Base-by-base conservation (phyloP, 805 yeast species). In the Cyberlindnera meyerae region DNA sequence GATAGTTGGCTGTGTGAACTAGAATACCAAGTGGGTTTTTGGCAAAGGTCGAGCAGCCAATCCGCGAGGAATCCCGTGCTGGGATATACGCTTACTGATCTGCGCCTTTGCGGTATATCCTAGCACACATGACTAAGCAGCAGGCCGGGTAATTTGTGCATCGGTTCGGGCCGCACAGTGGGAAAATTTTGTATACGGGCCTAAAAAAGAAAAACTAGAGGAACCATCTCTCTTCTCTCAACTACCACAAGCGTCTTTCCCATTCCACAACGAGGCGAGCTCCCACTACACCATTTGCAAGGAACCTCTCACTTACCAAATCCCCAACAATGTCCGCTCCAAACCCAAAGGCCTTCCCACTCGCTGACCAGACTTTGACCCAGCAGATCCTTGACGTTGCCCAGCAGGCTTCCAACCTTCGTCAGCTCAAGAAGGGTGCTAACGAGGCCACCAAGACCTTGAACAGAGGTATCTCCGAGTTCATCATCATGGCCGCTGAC, bases 341-440 rank as follows among this genome's bases (percentile, higher is more conserved):
- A 70, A 90, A 90, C 79, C 95, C 96, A 67, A 85, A 89, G 67
- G 99, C 99, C 50, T 93, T 93, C 73, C 99, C 99, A 64, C 78
- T 93, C 62, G 97, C 99, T 58, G 97, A 93, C 65, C 82, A 96
- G 51, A 88, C 82, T 54, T 77, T 94, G 57, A 73, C 95, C 52
- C 97, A 93, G 73, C 97, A 90, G 72, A 90, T 93, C 68, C 77
- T 93, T 62, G 97, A 93, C 60, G 89, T 93, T 63, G 93, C 86
- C 57, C 98, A 93, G 73, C 98, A 93, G 74, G 87, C 97, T 45
- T 89, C 95, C 59, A 88, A 84, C 72, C 78, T 93, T 65, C 88
- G 97, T 76, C 99, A 93, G 73, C 79, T 93, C 68, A 93, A 93
- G 79, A 93, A 93, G 70, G 99, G 99, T 70, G 98, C 99, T 55